A percentile compares a stretch with the other conserved stretches of the same genome.
Conservation (phyloP, 2,329 filamentous ascomycete genomes). For the Fusarium secorum region DNA sequence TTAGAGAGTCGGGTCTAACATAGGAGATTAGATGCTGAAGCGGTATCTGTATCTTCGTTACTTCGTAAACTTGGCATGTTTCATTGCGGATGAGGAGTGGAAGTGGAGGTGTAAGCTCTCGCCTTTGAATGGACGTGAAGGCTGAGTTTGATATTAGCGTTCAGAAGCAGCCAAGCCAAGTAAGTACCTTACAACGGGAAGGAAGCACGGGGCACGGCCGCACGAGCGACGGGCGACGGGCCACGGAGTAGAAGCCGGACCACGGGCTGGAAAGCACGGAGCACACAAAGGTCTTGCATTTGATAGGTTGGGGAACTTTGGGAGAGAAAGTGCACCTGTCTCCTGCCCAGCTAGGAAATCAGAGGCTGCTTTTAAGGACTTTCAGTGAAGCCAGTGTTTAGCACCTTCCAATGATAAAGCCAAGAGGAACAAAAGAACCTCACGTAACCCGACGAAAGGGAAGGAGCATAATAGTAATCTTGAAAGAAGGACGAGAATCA, state of each 20-base stretch:
- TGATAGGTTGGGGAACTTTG: neutral
- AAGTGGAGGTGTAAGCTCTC: neutral
- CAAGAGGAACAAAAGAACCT: conserved; percentile 4
- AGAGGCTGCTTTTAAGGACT: conserved; percentile 10
- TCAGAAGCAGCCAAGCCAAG: neutral
- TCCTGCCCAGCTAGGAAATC: conserved; percentile 34
- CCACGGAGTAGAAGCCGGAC: conserved; percentile 30
- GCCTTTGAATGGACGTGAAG: neutral
- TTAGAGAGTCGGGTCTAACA: neutral
- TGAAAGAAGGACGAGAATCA: neutral
- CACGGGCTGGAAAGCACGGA: conserved; percentile 29
- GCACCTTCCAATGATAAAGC: neutral
- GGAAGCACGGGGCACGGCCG: conserved; percentile 27
- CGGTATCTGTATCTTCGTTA: neutral
- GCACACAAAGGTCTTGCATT: conserved; percentile 12
- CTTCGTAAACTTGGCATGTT: neutral
- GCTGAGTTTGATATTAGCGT: conserved; percentile 24
- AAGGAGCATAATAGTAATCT: conserved; percentile 1
- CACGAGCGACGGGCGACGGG: conserved; percentile 9
- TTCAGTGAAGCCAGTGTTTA: neutral
- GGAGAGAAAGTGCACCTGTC: conserved; percentile 24
- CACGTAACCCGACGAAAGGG: neutral
- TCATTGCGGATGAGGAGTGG: neutral
- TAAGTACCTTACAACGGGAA: conserved; percentile 18
- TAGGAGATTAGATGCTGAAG: neutral